phyloP scores from a whole-genome alignment of 345 rosid genomes.

The Boechera stricta region DNA sequence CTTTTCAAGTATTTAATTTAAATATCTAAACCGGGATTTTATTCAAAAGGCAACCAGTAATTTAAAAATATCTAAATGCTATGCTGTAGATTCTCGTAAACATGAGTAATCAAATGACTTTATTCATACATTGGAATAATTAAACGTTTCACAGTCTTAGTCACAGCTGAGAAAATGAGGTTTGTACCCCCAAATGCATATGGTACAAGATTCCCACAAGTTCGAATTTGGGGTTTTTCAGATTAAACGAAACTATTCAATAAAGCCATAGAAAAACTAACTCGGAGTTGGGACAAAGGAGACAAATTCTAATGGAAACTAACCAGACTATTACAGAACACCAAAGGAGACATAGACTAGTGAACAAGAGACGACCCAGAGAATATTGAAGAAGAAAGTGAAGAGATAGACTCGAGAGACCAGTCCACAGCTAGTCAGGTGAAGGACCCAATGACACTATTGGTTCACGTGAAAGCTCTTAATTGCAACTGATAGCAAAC shows the following conservation, averaged over 20 bases:
- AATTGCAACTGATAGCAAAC: not conserved
- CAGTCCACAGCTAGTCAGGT: not conserved
- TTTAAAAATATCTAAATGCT: too few species aligned
- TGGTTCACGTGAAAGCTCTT: slow-evolving; percentile 19
- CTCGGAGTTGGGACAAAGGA: slow-evolving; percentile 3
- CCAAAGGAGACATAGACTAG: not conserved
- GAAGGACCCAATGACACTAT: slow-evolving; percentile 16
- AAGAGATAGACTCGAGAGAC: not conserved
- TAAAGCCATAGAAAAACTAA: not conserved
- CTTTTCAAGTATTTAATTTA: too few species aligned
- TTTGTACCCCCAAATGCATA: not conserved
- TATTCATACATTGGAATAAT: not conserved
- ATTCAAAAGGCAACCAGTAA: not conserved
- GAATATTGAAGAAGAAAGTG: slow-evolving; percentile 11
- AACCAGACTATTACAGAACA: slow-evolving; percentile 13
- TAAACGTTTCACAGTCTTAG: not conserved
- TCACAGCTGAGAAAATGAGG: not conserved
- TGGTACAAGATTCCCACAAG: not conserved
- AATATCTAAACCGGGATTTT: not conserved
- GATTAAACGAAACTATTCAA: not conserved
- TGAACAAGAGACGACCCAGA: not conserved
- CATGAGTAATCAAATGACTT: not conserved
- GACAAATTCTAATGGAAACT: not conserved
- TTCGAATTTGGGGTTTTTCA: not conserved
- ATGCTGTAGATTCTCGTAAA: not conserved